Percentiles rank a stretch among this genome's conserved stretches.
phyloP scores from a whole-genome alignment of 345 rosid genomes.

The Eucalyptus pauciflora region DNA sequence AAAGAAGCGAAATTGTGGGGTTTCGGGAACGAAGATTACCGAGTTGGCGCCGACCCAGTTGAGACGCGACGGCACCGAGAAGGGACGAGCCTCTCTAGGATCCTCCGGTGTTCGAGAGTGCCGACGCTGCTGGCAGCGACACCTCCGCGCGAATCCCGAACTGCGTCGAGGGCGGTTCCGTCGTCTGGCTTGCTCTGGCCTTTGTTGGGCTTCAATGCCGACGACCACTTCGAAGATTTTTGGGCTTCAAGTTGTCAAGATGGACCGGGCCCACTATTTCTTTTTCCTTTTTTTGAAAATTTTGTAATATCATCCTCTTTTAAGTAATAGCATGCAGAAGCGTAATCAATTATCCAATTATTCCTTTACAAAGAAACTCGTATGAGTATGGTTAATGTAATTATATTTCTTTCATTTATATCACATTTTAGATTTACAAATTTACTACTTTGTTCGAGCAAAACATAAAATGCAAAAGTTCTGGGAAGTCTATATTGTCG shows the following conservation, averaged over 20 bases:
- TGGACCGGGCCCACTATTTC: background rate
- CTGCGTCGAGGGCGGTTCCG: background rate
- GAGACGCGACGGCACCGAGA: background rate
- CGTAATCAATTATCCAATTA: no score
- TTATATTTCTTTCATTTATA: no score
- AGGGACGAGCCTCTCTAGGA: background rate
- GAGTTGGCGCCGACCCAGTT: background rate
- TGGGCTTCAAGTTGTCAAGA: background rate
- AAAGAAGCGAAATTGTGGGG: background rate
- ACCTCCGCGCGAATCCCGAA: background rate
- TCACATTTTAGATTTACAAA: background rate
- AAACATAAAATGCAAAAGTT: background rate
- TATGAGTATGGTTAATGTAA: no score
- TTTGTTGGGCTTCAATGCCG: background rate
- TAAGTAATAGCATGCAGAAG: no score
- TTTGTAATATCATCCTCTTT: no score
- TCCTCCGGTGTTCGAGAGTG: background rate
- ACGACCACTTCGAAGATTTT: background rate
- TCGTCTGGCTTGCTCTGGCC: background rate
- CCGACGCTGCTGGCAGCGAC: background rate
- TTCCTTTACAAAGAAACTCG: no score
- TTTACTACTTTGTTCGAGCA: background rate
- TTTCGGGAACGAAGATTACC: background rate
- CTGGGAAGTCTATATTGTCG: accelerated
- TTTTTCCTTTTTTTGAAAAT: background rate